phyloP scores from a whole-genome alignment of 1,139 yeast species.

The Kodamaea suecica region DNA sequence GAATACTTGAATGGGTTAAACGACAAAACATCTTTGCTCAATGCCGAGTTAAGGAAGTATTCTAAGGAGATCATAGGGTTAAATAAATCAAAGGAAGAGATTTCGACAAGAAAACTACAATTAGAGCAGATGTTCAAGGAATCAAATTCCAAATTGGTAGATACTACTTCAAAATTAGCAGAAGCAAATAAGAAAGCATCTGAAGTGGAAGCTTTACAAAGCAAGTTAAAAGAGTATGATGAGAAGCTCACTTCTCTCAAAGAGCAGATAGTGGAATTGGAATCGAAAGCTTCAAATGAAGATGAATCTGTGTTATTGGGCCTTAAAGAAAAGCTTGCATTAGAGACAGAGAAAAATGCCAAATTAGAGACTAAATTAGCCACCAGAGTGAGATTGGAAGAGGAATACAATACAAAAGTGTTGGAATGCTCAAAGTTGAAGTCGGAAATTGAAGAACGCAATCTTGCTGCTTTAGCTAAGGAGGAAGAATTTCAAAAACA shows the following conservation, averaged over 20 bases:
- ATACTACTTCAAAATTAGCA: conserved; percentile 4
- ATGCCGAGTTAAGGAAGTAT: conserved; percentile 44
- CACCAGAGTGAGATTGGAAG: too few relatives aligned
- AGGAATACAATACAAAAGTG: too few relatives aligned
- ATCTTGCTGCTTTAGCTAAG: neutral
- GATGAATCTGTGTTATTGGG: neutral
- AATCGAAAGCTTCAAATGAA: neutral
- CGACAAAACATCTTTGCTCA: conserved; percentile 58
- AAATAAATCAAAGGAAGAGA: conserved; percentile 14
- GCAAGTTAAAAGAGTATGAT: conserved; percentile 10
- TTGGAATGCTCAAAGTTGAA: too few relatives aligned
- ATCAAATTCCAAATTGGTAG: conserved; percentile 1
- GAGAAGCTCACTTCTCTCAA: conserved; percentile 2
- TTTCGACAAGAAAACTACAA: conserved; percentile 10
- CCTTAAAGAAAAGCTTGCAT: too few relatives aligned
- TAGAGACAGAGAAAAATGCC: neutral
- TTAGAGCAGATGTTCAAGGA: conserved; percentile 7
- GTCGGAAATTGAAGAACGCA: neutral
- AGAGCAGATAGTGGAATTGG: conserved; percentile 1
- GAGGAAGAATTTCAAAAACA: too few relatives aligned
- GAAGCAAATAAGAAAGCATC: conserved; percentile 15
- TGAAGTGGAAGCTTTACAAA: conserved; percentile 13
- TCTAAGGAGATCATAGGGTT: conserved; percentile 16
- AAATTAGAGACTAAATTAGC: neutral
- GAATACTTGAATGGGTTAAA: conserved; percentile 67